phyloP scores from a whole-genome alignment of 345 rosid species.

The Eucalyptus erythrocorys region DNA sequence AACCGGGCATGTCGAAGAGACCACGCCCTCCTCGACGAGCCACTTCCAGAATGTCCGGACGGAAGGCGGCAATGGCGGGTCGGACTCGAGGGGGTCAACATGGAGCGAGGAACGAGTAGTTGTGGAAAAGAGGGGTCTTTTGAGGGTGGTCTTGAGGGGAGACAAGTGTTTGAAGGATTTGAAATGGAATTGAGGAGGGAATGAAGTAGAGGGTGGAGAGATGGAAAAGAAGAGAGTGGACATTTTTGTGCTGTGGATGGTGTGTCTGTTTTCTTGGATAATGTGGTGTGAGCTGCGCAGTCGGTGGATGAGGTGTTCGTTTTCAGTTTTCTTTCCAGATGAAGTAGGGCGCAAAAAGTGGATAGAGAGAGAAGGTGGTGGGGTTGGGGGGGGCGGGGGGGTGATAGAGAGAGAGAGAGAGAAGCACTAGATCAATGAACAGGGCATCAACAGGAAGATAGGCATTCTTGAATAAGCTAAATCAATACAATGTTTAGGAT shows the following conservation, averaged over 20 bases:
- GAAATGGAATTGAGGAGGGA: background rate
- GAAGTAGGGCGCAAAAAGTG: background rate
- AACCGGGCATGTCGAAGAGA: constrained; percentile 2
- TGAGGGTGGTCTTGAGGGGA: background rate
- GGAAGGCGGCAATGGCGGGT: background rate
- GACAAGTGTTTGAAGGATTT: background rate
- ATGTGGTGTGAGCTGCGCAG: background rate
- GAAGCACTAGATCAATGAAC: background rate
- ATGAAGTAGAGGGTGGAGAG: background rate
- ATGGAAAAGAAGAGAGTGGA: background rate
- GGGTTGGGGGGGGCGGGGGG: too few species aligned
- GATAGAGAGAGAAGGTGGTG: too few species aligned
- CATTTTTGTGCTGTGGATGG: background rate
- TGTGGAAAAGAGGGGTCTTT: background rate
- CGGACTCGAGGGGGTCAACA: background rate
- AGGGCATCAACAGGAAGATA: background rate
- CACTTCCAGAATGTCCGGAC: constrained; percentile 8
- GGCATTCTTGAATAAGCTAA: background rate
- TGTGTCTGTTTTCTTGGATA: background rate
- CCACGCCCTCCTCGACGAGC: constrained; percentile 2
- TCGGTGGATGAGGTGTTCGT: background rate
- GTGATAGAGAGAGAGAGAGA: background rate
- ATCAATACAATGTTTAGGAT: background rate
- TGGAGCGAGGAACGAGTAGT: background rate
- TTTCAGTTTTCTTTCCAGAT: background rate